phyloP scores from a whole-genome alignment of 106 monocot species.

The Chionographis japonica region DNA sequence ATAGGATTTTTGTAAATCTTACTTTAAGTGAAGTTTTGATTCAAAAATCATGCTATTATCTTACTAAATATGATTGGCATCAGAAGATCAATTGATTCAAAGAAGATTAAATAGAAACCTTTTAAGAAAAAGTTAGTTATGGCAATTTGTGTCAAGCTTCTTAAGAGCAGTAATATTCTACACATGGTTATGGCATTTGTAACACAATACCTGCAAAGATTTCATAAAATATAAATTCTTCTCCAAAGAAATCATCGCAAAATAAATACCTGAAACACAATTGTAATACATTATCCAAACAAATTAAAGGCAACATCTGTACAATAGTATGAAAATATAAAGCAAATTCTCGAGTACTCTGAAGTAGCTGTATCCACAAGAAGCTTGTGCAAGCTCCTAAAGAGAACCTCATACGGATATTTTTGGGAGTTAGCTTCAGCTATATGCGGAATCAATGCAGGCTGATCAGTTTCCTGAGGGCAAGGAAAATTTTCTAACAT shows the following conservation, averaged over 20 bases:
- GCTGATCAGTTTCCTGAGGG: slow-evolving; percentile 94
- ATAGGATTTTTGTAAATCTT: too few species aligned
- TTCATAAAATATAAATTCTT: slow-evolving; percentile 87
- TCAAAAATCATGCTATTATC: too few species aligned
- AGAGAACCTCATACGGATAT: slow-evolving; percentile 97
- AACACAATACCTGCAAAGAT: slow-evolving; percentile 85
- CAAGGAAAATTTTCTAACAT: background rate
- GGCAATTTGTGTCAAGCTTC: too few species aligned
- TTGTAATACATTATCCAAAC: slow-evolving; percentile 6
- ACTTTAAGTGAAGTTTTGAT: too few species aligned
- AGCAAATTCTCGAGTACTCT: slow-evolving; percentile 46
- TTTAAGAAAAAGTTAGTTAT: too few species aligned
- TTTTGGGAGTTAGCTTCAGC: slow-evolving; percentile 94
- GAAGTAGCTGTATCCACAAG: slow-evolving; percentile 98
- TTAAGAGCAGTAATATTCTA: background rate
- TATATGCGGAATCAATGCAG: slow-evolving; percentile 98
- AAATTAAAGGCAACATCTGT: background rate
- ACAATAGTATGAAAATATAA: background rate
- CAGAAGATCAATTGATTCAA: too few species aligned
- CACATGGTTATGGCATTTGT: background rate
- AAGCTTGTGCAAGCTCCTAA: slow-evolving; percentile 98
- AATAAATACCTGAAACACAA: slow-evolving; percentile 72
- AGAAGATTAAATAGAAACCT: too few species aligned
- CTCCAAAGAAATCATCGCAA: slow-evolving; percentile 95
- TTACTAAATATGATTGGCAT: too few species aligned